Base-by-base conservation (phyloP, 768 basidiomycete genomes). In the Tricholomella constricta region DNA sequence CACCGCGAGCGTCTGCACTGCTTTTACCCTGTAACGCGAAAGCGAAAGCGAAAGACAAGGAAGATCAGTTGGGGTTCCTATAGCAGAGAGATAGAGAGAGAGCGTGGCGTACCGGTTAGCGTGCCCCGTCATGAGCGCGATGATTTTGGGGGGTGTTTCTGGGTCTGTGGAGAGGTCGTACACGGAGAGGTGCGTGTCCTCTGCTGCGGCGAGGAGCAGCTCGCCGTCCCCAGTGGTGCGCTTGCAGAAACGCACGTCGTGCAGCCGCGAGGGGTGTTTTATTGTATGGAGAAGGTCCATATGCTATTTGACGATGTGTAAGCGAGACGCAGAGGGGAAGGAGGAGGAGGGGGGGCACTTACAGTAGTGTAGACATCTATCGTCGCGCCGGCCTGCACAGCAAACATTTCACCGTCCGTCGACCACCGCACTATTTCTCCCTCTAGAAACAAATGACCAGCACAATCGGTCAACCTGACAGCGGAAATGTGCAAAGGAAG, bases 341-440 rank as follows among this genome's bases (percentile, higher is more conserved):
- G n/a, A 23, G 15, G n/a, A 38, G 45, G 32, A 51, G 47, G 26
- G 19, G 19, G 29, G 25, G 2, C 15, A 64, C 72, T 3, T 65
- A 94, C 94, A 5, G 89, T 90, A 6, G 84, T 79, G 67, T 94
- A 98, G 9, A 99, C 63, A 58, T 95, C 90, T 29, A 98, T 80
- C 4, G 80, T 85, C 32, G 81, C 82, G 23, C 83, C 81, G 2
- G 84, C 78, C 58, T 94, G 88, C 4, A 99, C 89, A 8, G 83
- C 84, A 62, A 99, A 94, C 17, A 84, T 74, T 2, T 81, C 77
- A 1, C 96, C 96, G 6, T 81, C 79, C 2, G 78, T 74, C 4
- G 92, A 91, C 88, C 94, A 99, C 25, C 88, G 81, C 12, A 96
- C 92, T n/a, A 89, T 68, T 63, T 99, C 96, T 0, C 89, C 94